Conservation (phyloP, 1,284 basidiomycete species). For the Irpex sp. region DNA sequence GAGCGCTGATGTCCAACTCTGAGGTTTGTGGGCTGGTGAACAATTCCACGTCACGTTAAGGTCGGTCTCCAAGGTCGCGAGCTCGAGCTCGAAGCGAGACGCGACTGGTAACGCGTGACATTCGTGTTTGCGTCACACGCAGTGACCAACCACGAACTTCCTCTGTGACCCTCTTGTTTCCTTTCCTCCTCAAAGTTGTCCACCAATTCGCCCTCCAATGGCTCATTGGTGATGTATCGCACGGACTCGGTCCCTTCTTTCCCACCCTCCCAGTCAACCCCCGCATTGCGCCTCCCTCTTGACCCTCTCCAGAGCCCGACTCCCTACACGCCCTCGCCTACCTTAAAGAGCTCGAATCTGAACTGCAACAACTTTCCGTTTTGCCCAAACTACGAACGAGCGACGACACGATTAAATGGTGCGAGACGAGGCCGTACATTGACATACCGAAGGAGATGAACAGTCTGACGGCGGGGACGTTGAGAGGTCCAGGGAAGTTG, state of each 20-base stretch:
- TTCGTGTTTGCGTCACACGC: too few relatives aligned
- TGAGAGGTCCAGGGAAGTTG: constrained; percentile 88
- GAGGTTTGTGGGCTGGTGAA: too few relatives aligned
- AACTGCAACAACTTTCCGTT: constrained; percentile 73
- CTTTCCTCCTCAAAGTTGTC: too few relatives aligned
- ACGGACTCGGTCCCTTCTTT: constrained; percentile 71
- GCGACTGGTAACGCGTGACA: too few relatives aligned
- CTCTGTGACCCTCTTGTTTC: too few relatives aligned
- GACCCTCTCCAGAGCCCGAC: constrained; percentile 64
- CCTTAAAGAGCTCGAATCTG: constrained; percentile 70
- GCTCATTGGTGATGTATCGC: too few relatives aligned
- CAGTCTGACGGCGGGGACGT: constrained; percentile 86
- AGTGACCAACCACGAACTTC: too few relatives aligned
- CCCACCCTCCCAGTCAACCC: constrained; percentile 75
- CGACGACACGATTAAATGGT: constrained; percentile 70
- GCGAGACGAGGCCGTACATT: constrained; percentile 83
- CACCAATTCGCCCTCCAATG: too few relatives aligned
- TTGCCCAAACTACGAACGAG: constrained; percentile 60
- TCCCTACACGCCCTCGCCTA: constrained; percentile 72
- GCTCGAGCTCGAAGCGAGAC: too few relatives aligned
- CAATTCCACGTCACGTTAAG: too few relatives aligned
- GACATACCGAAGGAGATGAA: constrained; percentile 80
- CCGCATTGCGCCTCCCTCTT: constrained; percentile 75
- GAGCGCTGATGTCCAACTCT: too few relatives aligned
- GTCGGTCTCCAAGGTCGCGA: too few relatives aligned